phyloP scores from a whole-genome alignment of 345 rosid species.

The Iberis pinnata region DNA sequence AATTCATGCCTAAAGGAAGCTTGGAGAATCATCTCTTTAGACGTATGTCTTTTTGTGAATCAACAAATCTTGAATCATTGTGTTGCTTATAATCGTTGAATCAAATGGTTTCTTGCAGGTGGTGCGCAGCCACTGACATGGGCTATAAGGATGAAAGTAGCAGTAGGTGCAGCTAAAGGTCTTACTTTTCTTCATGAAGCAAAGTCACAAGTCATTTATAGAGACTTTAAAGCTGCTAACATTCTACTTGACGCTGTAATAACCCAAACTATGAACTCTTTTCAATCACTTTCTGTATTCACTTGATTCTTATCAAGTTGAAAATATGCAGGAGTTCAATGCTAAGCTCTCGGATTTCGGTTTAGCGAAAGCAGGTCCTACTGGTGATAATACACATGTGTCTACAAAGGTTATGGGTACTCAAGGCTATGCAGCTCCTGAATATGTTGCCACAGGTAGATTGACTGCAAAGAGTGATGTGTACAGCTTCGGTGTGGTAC shows the following conservation, averaged over 20 bases:
- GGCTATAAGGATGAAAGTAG: conserved; percentile 87
- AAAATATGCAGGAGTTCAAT: conserved; percentile 57
- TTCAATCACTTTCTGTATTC: background rate
- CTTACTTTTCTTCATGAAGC: conserved; percentile 90
- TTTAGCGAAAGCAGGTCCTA: conserved; percentile 98
- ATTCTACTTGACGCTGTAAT: conserved; percentile 82
- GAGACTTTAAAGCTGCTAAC: conserved; percentile 96
- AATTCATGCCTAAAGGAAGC: conserved; percentile 96
- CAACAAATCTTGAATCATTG: background rate
- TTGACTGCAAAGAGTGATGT: conserved; percentile 59
- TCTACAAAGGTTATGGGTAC: conserved; percentile 95
- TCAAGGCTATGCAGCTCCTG: conserved; percentile 96
- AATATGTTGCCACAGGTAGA: conserved; percentile 87
- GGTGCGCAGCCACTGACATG: conserved; percentile 91
- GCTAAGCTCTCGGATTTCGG: conserved; percentile 96
- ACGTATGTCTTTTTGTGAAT: conserved; percentile 19
- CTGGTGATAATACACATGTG: conserved; percentile 92
- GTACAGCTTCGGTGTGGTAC: conserved; percentile 68
- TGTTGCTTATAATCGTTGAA: background rate
- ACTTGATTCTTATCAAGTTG: background rate
- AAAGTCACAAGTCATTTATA: conserved; percentile 86
- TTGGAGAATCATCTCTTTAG: conserved; percentile 73
- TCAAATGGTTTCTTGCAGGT: conserved; percentile 44
- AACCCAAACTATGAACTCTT: conserved; percentile 15
- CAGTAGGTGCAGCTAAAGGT: conserved; percentile 93